These are phyloP conservation scores for Colletotrichum sp. DNA, from an alignment of 2,329 filamentous ascomycete genomes.

Conservation along the genomic window DNA sequence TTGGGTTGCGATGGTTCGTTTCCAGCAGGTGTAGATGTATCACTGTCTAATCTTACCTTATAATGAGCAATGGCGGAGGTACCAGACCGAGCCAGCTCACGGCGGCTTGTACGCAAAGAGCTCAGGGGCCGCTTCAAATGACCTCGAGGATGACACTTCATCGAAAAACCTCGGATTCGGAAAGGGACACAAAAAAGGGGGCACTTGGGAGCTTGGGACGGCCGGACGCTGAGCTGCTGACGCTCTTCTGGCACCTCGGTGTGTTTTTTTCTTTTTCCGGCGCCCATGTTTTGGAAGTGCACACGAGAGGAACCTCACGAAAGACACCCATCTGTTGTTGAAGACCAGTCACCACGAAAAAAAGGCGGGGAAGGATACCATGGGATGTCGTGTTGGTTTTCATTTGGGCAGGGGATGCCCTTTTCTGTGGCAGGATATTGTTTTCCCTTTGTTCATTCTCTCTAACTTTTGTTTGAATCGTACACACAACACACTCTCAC, in stretches of 20 bases:
- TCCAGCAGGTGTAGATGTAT: slow-evolving; percentile 54
- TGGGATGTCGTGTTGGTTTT: slow-evolving; percentile 12
- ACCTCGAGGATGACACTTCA: slow-evolving; percentile 27
- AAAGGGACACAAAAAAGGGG: slow-evolving; percentile 30
- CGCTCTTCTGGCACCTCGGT: slow-evolving; percentile 10
- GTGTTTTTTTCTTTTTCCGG: background rate
- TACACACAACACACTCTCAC: slow-evolving; percentile 20
- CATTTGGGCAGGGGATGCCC: slow-evolving; percentile 5
- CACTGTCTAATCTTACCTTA: slow-evolving; percentile 56
- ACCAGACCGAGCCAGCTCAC: slow-evolving; percentile 16
- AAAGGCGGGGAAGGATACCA: slow-evolving; percentile 19
- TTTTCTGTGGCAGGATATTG: slow-evolving; percentile 19
- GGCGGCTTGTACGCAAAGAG: slow-evolving; percentile 28
- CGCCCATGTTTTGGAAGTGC: background rate
- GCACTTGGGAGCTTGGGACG: slow-evolving; percentile 26
- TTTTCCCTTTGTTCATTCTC: slow-evolving; percentile 23
- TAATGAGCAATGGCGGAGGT: slow-evolving; percentile 29
- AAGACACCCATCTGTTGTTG: slow-evolving; percentile 5
- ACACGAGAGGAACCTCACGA: background rate
- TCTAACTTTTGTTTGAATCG: slow-evolving; percentile 20
- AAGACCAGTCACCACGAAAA: slow-evolving; percentile 13
- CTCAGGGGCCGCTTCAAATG: slow-evolving; percentile 8
- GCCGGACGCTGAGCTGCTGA: slow-evolving; percentile 21
- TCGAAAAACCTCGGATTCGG: slow-evolving; percentile 36
- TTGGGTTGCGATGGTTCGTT: slow-evolving; percentile 53